These are phyloP conservation scores for Cryptococcus sp. DNA, from an alignment of 1,284 basidiomycete species.

Conservation along the genomic window DNA sequence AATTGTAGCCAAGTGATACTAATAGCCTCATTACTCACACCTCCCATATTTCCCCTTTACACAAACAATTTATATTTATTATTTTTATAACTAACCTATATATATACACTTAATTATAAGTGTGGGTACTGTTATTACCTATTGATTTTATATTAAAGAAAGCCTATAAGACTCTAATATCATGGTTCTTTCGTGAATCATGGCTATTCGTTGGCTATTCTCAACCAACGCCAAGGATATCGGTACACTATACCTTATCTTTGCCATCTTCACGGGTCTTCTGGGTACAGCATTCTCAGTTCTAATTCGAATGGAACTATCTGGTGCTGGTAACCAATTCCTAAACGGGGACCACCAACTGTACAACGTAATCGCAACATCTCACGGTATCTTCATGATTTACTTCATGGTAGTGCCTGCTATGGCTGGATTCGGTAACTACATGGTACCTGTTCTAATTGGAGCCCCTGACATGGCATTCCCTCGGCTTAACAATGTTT, in stretches of 20 bases:
- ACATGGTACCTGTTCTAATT: constrained; percentile 44
- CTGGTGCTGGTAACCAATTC: constrained; percentile 44
- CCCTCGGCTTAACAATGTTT: constrained; percentile 36
- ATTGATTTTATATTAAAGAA: constrained; percentile 1
- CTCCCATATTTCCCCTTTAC: constrained; percentile 7
- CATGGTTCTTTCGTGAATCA: constrained; percentile 6
- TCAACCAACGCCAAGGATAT: constrained; percentile 51
- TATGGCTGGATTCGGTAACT: constrained; percentile 42
- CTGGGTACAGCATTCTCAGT: constrained; percentile 43
- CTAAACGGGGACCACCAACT: constrained; percentile 44
- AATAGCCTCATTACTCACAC: constrained; percentile 7
- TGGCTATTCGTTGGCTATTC: constrained; percentile 41
- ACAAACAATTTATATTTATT: constrained; percentile 3
- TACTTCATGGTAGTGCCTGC: constrained; percentile 46
- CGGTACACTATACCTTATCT: constrained; percentile 46
- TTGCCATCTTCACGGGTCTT: constrained; percentile 42
- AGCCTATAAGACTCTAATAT: constrained; percentile 4
- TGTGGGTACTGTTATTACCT: neutral
- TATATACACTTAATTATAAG: too few relatives aligned
- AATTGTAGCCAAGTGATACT: constrained; percentile 1
- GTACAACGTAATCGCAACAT: constrained; percentile 48
- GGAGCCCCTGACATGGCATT: constrained; percentile 44
- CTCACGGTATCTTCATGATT: constrained; percentile 47
- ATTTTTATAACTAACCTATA: constrained; percentile 1
- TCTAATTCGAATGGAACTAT: constrained; percentile 44